These are phyloP conservation scores for Brassica rapa DNA, from an alignment of 345 rosid genomes.

Conservation along the genomic window DNA sequence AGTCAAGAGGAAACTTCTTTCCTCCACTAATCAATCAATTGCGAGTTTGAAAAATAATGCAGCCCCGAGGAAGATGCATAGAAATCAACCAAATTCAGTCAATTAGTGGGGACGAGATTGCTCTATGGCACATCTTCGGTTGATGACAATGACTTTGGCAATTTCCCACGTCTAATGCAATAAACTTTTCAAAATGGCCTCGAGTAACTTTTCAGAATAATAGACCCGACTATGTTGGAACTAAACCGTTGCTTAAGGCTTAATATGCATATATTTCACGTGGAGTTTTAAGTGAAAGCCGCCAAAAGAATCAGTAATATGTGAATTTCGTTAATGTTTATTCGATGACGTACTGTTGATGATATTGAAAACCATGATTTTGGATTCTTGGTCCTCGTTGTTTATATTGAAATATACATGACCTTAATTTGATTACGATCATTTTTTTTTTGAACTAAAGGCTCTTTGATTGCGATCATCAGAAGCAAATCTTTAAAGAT, in stretches of 20 bases:
- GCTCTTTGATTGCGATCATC: slow-evolving; percentile 25
- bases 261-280: background rate
- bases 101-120: slow-evolving; percentile 31
- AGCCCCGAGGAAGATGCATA: slow-evolving; percentile 21
- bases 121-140: slow-evolving; percentile 23
- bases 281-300: background rate
- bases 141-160: slow-evolving; percentile 38
- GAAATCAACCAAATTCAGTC: slow-evolving; percentile 27
- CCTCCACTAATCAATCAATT: slow-evolving; percentile 18
- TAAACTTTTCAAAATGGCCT: slow-evolving; percentile 22
- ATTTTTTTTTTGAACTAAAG: background rate
- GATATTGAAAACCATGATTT: background rate
- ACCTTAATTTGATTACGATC: too few species aligned
- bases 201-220: background rate
- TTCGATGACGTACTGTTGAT: background rate
- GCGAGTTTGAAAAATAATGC: slow-evolving; percentile 11
- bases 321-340: background rate
- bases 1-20: slow-evolving; percentile 29
- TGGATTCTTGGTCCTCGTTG: slow-evolving; percentile 16
- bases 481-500: slow-evolving; percentile 34
- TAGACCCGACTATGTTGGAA: slow-evolving; percentile 24
- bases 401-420: background rate
- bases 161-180: slow-evolving; percentile 9
- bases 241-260: background rate
- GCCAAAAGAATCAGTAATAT: background rate